Evolutionary conservation across 1,139 yeast genomes (phyloP), one percentile per base, ranked within the genome.

Genomic region (Saccharomyces uvarum): DNA sequence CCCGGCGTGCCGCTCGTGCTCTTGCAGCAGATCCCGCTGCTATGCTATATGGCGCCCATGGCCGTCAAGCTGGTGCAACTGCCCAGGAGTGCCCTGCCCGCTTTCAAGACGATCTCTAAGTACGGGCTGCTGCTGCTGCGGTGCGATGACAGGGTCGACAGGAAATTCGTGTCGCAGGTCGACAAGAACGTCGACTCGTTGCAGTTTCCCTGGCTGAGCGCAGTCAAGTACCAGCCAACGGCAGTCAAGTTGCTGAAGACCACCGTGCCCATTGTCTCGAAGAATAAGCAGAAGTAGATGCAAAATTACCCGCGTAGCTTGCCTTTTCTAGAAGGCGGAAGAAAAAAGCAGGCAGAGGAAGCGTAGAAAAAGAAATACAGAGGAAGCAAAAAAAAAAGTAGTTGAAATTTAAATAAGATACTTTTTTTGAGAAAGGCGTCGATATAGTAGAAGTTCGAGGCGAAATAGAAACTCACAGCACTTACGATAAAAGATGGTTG

Each of bases 401-500:
- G 26, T 11, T 38, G 44, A 19, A 19, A 38, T 9, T 38, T 9
- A 16, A 38, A 13, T 19, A 38, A 8, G n/a, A 4, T 3, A 19
- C 44, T 19, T 16, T 19, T 11, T 19, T 38, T 16, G 26, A 16
- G 19, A 21, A 38, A 19, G 4, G 2, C n/a, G 7, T 38, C 26
- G 11, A 9, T 5, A 13, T 38, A 38, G 11, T 38, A 9, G n/a
- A 19, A 21, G 48, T 9, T 44, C 24, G 48, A 26, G 21, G 24
- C 21, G 7, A 24, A 21, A 11, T 8, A 8, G 29, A n/a, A 24
- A 19, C 11, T 49, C 19, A 21, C 42, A n/a, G 31, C 42, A 4
- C 28, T 26, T 49, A 33, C 33, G 14, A 21, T 13, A 28, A 26
- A 54, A 33, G 4, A 84, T 85, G 91, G 87, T 83, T 53, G 90